Evolutionary conservation across 2,329 filamentous ascomycete genomes (phyloP), one percentile per base, ranked within the genome.

Genomic region (Fusarium pilosicola): DNA sequence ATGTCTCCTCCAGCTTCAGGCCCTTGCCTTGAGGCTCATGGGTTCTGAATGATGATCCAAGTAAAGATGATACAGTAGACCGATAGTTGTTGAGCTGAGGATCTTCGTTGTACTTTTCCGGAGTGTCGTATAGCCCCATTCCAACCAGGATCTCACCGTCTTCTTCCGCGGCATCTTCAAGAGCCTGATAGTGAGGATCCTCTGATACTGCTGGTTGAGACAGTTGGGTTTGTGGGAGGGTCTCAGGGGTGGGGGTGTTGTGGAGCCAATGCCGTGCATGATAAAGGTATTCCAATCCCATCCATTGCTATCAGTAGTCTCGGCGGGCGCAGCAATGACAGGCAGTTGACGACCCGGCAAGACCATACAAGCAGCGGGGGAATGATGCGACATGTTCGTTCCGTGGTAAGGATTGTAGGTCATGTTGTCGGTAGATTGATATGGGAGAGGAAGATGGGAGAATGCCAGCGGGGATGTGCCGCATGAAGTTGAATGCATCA

Each of bases 1-100:
- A 96, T 1, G 93, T 93, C 80, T 95, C 93, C 81, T 96, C 93
- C 7, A 96, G 84, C 80, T 95, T 96, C 74, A 96, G 84, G 0
- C 93, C 93, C 81, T 94, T 94, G 65, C 93, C 93, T 24, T 84
- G 86, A 7, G 87, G 84, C 71, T 87, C 86, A 1, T 81, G 74
- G 12, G 79, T 79, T 46, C 84, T 82, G 74, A 85, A 86, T 4
- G 84, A 80, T 13, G 88, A 83, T 30, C 88, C 87, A 52, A 91
- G 81, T 24, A 93, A 80, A 32, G 86, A 86, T 41, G 85, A 86
- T 64, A 89, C 85, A 32, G 87, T 88, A 10, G 86, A 86, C 56
- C 86, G 80, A 82, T 90, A 86, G 82, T 88, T 86, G 81, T 89
- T 83, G 62, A 88, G 79, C 57, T 86, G 83, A 36, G 86, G 83